Percentiles rank a stretch among this genome's conserved stretches.
These are phyloP conservation scores for Aquilaria yunnanensis DNA, from an alignment of 345 rosid genomes.

Conservation along the genomic window DNA sequence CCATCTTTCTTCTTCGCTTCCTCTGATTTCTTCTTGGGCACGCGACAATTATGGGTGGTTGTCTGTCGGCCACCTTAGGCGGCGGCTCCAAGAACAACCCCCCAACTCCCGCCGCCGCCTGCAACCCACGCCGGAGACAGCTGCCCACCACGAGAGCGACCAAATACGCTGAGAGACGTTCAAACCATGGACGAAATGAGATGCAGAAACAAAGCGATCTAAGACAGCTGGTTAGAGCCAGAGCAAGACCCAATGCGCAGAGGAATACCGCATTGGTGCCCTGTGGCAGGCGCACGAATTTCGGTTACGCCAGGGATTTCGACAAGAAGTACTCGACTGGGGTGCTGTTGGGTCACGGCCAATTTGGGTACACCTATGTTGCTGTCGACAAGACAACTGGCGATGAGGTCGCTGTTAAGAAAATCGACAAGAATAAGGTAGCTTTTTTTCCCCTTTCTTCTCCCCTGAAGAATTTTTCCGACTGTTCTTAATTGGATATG, in stretches of 20 bases:
- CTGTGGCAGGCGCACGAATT: constrained; percentile 66
- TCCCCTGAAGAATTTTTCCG: too few species aligned
- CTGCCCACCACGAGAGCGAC: constrained; percentile 4
- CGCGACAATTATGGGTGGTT: constrained; percentile 48
- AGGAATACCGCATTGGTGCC: constrained; percentile 40
- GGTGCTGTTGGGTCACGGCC: constrained; percentile 82
- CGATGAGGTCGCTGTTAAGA: constrained; percentile 85
- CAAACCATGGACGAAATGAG: constrained; percentile 4
- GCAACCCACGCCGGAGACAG: constrained; percentile 13
- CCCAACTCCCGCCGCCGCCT: constrained; percentile 3
- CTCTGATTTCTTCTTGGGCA: neutral
- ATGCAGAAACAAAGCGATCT: constrained; percentile 1
- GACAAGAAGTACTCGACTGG: constrained; percentile 61
- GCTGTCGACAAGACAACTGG: constrained; percentile 61
- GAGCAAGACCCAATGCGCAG: constrained; percentile 2
- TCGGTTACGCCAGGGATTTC: constrained; percentile 79
- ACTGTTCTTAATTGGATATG: neutral
- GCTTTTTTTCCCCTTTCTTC: neutral
- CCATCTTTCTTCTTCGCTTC: neutral
- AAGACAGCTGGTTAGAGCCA: constrained; percentile 10
- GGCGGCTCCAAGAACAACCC: constrained; percentile 47
- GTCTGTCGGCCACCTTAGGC: constrained; percentile 57
- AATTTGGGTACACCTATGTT: constrained; percentile 86
- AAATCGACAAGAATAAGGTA: constrained; percentile 84
- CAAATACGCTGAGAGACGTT: neutral